Evolutionary conservation across 2,329 filamentous ascomycete genomes (phyloP).

Genomic region (Cytospora piceicola): DNA sequence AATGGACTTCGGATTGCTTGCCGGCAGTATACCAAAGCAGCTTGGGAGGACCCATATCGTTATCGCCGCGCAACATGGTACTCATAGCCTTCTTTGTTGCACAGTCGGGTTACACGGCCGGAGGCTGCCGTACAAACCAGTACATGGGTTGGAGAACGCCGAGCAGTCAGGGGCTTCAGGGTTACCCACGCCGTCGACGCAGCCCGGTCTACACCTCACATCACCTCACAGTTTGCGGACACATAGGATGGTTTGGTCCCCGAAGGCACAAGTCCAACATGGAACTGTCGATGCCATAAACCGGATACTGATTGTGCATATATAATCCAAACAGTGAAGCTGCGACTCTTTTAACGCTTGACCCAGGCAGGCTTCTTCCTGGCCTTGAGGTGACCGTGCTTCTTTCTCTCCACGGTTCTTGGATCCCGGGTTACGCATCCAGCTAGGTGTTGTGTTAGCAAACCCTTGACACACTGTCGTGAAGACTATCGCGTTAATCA

Average conservation of each 20-base stretch:
- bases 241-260: conserved; percentile 4
- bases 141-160: conserved; percentile 9
- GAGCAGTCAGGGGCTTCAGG: conserved; percentile 4
- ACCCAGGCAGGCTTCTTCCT: conserved; percentile 99
- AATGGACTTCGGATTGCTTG: conserved; percentile 46
- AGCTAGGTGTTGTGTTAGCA: conserved; percentile 57
- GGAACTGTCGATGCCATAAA: conserved; percentile 11
- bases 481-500: neutral
- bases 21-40: conserved; percentile 46
- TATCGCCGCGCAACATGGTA: conserved; percentile 42
- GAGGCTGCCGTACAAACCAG: conserved; percentile 37
- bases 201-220: conserved; percentile 12
- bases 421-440: conserved; percentile 90
- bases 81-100: conserved; percentile 43
- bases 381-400: conserved; percentile 92
- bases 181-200: neutral
- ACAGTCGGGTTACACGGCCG: conserved; percentile 42
- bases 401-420: conserved; percentile 96
- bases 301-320: conserved; percentile 5
- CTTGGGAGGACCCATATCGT: conserved; percentile 49
- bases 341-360: conserved; percentile 63
- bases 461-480: neutral
- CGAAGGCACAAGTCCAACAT: neutral
- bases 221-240: conserved; percentile 11
- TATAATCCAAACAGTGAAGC: neutral